Conservation (phyloP, 1,139 yeast genomes). For the Sugiyamaella novakii region DNA sequence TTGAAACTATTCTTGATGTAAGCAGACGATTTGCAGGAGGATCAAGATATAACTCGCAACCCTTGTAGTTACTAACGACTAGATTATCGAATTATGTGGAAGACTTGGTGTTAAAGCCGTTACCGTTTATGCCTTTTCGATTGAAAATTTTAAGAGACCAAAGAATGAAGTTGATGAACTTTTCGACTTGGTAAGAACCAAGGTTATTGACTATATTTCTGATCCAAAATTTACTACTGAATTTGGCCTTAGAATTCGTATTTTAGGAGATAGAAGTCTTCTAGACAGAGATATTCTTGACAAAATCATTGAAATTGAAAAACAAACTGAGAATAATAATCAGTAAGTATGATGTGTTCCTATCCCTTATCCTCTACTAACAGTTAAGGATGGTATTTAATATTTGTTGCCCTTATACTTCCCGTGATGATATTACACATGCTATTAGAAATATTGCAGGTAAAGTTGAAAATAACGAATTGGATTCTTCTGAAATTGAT, state of each 20-base stretch:
- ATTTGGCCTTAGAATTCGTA: slow-evolving; percentile 63
- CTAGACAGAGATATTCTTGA: slow-evolving; percentile 70
- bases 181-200: slow-evolving; percentile 78
- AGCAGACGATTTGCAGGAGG: too few species aligned
- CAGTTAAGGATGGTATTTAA: slow-evolving; percentile 65
- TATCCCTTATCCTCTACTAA: background rate
- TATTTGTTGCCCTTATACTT: slow-evolving; percentile 93
- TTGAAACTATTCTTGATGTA: slow-evolving; percentile 70
- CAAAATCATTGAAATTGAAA: slow-evolving; percentile 66
- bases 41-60: too few species aligned
- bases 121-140: slow-evolving; percentile 92
- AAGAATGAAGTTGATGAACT: slow-evolving; percentile 78
- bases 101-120: slow-evolving; percentile 82
- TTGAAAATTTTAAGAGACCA: slow-evolving; percentile 89
- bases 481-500: slow-evolving; percentile 44
- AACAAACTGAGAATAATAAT: slow-evolving; percentile 62
- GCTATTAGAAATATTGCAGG: slow-evolving; percentile 53
- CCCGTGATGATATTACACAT: slow-evolving; percentile 84
- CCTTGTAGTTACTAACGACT: too few species aligned
- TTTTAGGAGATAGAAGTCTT: slow-evolving; percentile 71
- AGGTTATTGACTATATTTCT: slow-evolving; percentile 49
- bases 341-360: slow-evolving; percentile 23
- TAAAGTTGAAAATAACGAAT: slow-evolving; percentile 40
- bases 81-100: slow-evolving; percentile 72
- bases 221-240: slow-evolving; percentile 23